Evolutionary conservation across 306 rosid genomes (phyloP), one percentile per base, ranked within the genome.

Genomic region (Casuarina equisetifolia): DNA sequence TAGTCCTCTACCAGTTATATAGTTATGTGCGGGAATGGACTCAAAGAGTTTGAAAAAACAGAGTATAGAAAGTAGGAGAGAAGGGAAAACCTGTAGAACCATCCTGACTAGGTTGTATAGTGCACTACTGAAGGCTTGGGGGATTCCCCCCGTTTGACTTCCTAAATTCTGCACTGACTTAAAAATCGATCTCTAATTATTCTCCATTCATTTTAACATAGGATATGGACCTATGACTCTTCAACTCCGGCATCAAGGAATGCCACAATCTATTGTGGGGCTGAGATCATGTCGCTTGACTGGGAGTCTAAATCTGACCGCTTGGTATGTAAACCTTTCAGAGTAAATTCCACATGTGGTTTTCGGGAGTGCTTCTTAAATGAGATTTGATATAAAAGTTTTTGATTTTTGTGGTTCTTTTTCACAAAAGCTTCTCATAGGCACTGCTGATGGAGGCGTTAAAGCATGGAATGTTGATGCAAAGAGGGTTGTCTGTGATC

Each of bases 301-400:
- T 94, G 97, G 98, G 98, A 94, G 76, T 92, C 97, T 83, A 94
- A 94, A 90, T 94, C 98, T 43, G 97, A 92, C 63, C 94, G 97
- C 81, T 79, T 94, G 91, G 98, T 94, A 94, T 75, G 96, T 76
- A 82, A 74, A 77, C 75, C 72, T 75, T 61, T 72, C 57, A 51
- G 40, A 9, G 74, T 51, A 76, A 49, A 63, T 48, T 10, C 15
- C 32, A 72, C 13, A 43, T 46, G 72, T 82, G 59, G 74, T 50
- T 76, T 76, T 46, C 74, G 16, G 63, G 67, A 74, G 6, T 50
- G 55, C 16, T 84, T 63, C 8, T 5, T 49, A 57, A 73, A 68
- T 84, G 58, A 70, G 75, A 75, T 80, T 48, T 39, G 70, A 76
- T 76, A 32, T 76, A 71, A 49, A 72, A 69, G 44, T 71, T 50